Percentiles rank a stretch among this genome's conserved stretches.
These are phyloP conservation scores for Plasmodium berghei DNA, from an alignment of 169 alveolate species.

Conservation along the genomic window DNA sequence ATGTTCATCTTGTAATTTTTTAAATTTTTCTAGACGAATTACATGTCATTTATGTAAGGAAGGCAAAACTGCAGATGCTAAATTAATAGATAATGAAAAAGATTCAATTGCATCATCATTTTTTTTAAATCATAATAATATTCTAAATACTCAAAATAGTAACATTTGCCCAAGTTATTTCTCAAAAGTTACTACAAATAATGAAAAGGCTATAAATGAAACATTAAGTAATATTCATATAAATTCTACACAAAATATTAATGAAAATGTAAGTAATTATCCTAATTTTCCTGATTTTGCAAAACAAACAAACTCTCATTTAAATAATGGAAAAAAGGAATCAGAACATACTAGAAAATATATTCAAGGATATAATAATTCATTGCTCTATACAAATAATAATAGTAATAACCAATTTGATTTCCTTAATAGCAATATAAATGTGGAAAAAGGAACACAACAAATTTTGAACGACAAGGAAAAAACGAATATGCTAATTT, in stretches of 20 bases:
- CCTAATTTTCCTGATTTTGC: too few relatives aligned
- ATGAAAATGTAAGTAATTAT: background rate
- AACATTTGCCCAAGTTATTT: background rate
- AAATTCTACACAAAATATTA: background rate
- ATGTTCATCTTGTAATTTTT: conserved; percentile 83
- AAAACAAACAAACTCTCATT: background rate
- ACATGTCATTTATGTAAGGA: conserved; percentile 69
- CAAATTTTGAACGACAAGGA: conserved; percentile 13
- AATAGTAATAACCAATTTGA: background rate
- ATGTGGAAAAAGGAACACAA: conserved; percentile 21
- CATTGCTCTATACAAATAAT: background rate
- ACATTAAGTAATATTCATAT: background rate
- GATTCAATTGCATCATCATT: conserved; percentile 3
- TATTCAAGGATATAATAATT: background rate
- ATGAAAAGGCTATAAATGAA: background rate
- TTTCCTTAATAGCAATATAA: conserved; percentile 8
- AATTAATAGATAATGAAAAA: conserved; percentile 38
- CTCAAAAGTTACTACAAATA: background rate
- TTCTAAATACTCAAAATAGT: background rate
- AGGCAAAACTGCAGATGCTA: conserved; percentile 52
- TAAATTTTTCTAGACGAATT: conserved; percentile 81
- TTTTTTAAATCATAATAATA: conserved; percentile 17
- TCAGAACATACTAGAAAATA: background rate
- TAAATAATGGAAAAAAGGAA: background rate
- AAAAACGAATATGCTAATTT: conserved; percentile 56